These are phyloP conservation scores for Barnettozyma salicaria DNA, from an alignment of 805 yeast genomes.

Conservation along the genomic window DNA sequence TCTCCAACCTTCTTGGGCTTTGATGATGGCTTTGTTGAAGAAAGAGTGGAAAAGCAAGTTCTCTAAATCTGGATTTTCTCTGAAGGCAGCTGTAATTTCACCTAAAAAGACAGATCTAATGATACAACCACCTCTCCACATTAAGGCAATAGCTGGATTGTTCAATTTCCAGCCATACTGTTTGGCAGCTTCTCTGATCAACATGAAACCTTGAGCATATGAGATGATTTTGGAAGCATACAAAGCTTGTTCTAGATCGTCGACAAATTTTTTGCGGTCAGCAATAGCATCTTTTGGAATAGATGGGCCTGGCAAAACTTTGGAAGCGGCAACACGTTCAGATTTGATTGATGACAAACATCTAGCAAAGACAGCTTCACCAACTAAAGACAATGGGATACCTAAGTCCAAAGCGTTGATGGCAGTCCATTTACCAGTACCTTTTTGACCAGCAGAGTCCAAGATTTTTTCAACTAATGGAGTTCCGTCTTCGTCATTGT, in stretches of 20 bases:
- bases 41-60: conserved; percentile 93
- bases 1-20: conserved; percentile 98
- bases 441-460: conserved; percentile 98
- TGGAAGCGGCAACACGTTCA: conserved; percentile 86
- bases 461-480: conserved; percentile 95
- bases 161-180: conserved; percentile 96
- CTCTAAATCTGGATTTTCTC: conserved; percentile 87
- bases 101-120: conserved; percentile 97
- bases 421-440: conserved; percentile 99
- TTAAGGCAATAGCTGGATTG: conserved; percentile 96
- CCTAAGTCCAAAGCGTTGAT: conserved; percentile 96
- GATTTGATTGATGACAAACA: conserved; percentile 87
- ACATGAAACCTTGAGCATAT: conserved; percentile 99
- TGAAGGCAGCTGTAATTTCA: conserved; percentile 95
- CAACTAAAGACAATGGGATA: conserved; percentile 96
- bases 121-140: conserved; percentile 99
- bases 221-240: conserved; percentile 98
- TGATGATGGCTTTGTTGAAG: conserved; percentile 84
- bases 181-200: conserved; percentile 95
- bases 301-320: conserved; percentile 71
- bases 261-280: conserved; percentile 80
- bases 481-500: conserved; percentile 82
- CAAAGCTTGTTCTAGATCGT: conserved; percentile 94
- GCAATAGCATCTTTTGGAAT: conserved; percentile 56
- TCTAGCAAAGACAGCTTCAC: conserved; percentile 98